These are phyloP conservation scores for Laetiporus sulphureus DNA, from an alignment of 1,284 basidiomycete genomes.

Conservation along the genomic window DNA sequence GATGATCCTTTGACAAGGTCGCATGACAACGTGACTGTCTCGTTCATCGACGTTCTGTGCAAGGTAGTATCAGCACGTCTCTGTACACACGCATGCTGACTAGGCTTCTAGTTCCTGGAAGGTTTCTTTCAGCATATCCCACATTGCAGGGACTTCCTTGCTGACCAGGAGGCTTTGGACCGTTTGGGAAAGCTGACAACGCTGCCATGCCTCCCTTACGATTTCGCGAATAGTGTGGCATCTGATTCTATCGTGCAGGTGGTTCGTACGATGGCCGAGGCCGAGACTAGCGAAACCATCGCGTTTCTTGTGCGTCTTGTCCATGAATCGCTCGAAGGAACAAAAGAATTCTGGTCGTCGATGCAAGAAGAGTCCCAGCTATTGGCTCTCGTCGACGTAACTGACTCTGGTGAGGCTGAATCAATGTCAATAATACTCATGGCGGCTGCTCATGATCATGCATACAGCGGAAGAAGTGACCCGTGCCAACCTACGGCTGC, in stretches of 20 bases:
- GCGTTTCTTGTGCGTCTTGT: constrained; percentile 69
- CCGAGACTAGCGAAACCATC: constrained; percentile 74
- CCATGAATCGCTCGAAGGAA: constrained; percentile 63
- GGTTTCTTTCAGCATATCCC: constrained; percentile 89
- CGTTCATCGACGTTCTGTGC: constrained; percentile 71
- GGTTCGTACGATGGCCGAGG: constrained; percentile 85
- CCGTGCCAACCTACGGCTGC: constrained; percentile 39
- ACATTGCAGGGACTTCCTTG: constrained; percentile 89
- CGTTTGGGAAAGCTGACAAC: constrained; percentile 74
- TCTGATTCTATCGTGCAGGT: constrained; percentile 86
- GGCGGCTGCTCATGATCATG: no score
- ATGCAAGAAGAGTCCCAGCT: constrained; percentile 52
- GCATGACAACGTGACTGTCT: constrained; percentile 70
- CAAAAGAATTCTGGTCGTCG: constrained; percentile 66
- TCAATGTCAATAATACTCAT: no score
- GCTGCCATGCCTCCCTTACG: constrained; percentile 85
- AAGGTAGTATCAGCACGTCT: constrained; percentile 37
- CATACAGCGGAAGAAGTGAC: constrained; percentile 35
- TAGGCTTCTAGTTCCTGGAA: constrained; percentile 68
- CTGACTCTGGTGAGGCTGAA: constrained; percentile 12
- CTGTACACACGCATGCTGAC: constrained; percentile 4
- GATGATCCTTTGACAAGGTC: constrained; percentile 40
- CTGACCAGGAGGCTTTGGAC: constrained; percentile 68
- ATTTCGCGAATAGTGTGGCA: constrained; percentile 78
- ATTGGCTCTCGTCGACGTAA: constrained; percentile 49